Evolutionary conservation across 2,329 filamentous ascomycete species (phyloP), one percentile per base, ranked within the genome.

Genomic region (Aureobasidium sp.): DNA sequence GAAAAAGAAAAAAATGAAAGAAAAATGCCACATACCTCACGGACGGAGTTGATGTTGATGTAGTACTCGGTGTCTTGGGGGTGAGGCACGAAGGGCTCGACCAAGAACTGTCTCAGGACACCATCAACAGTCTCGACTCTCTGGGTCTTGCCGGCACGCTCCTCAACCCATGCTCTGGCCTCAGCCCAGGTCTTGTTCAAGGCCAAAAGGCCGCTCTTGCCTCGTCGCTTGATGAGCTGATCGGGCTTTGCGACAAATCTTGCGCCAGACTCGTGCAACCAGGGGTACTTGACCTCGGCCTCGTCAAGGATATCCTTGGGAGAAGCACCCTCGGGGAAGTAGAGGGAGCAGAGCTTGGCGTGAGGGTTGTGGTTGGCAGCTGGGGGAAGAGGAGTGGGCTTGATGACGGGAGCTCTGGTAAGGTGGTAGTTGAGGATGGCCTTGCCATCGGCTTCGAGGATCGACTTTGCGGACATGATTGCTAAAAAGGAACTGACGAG

Each of bases 361-460:
- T 94, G 87, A 70, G 94, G 82, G 82, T 97, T 97, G 87, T 99
- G 94, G 77, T 86, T 94, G 68, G 89, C 79, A 67, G 89, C 83
- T 69, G 84, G 76, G 70, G 92, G 90, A 63, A 97, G 91, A 79
- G 94, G 91, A 74, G 91, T 93, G 70, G 93, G 90, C 89, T 97
- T 97, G 86, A 99, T 96, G 78, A 96, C 89, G 69, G 91, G 88
- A 70, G 94, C 91, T 76, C 94, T 89, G 72, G 94, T 97, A 80
- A 99, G 91, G 84, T 97, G 94, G 86, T 97, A 99, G 89, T 97
- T 97, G 86, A 99, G 86, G 83, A 99, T 97, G 85, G 94, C 94
- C 89, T 99, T 99, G 86, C 94, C 94, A 83, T 99, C 94, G 84
- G 93, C 93, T 85, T 99, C 94, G 84, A 89, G 81, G 76, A 99